Evolutionary conservation across 352 stramenopile genomes (phyloP), one percentile per base, ranked within the genome.

Genomic region (Pythium vanterpoolii): DNA sequence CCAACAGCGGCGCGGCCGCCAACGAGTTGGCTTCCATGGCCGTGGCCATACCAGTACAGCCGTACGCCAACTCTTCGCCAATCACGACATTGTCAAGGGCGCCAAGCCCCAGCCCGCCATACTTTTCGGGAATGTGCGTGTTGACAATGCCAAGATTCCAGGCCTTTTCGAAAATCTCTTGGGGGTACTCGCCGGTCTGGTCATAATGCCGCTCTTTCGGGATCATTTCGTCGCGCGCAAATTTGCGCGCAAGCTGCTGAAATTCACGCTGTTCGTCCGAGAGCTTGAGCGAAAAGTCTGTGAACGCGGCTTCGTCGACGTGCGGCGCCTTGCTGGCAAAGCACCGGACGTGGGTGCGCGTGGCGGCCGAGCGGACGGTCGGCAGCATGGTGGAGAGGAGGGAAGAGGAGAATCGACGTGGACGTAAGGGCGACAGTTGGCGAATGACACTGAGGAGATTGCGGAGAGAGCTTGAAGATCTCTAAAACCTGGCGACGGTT

Each of bases 1-100:
- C 81, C 8, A 97, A 73, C 45, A 97, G 68, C 27, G 89, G 89
- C 24, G 89, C 89, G 13, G 79, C 76, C 30, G 86, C 89, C 24
- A 97, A 66, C 4, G 76, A 69, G 73, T 97, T 97, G 42, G 86
- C 89, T 65, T 97, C 89, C 48, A 97, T 95, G 55, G 89, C 87
- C n/a, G 89, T 97, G 27, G 85, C 83, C 79, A 97, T 94, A 36
- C 89, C 89, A 27, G 87, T 96, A 73, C 89, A 97, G 45, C 88
- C 89, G 62, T 94, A 95, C 3, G 89, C 89, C n/a, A 97, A 71
- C 70, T 96, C 88, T 57, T 97, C 89, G 13, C 76, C 79, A 46
- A 97, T 96, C 61, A 96, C 82, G 49, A 78, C 86, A 60, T 84
- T 86, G 54, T 96, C 87, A 39, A 96, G 62, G 43, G 77, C 79